Evolutionary conservation across 1,284 basidiomycete species (phyloP).

Genomic region (Sporisorium exsertum): DNA sequence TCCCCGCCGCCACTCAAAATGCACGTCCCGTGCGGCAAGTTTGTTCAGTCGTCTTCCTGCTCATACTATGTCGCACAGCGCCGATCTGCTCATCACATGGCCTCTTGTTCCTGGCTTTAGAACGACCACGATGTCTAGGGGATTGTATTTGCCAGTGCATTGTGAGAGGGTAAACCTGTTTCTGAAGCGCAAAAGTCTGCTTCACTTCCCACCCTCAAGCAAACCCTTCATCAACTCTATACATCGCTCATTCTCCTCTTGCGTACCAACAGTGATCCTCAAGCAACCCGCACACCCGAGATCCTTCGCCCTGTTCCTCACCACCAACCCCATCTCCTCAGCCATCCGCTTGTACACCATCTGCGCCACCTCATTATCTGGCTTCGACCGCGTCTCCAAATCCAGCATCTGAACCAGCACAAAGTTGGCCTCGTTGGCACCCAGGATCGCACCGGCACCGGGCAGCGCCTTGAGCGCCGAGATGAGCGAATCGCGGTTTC

Average conservation of each 20-base stretch:
- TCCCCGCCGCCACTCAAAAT: background rate
- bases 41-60: background rate
- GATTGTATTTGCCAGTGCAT: conserved; percentile 2
- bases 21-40: conserved; percentile 27
- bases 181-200: background rate
- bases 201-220: conserved; percentile 34
- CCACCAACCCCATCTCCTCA: conserved; percentile 85
- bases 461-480: conserved; percentile 72
- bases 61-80: background rate
- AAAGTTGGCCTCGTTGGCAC: conserved; percentile 92
- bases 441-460: conserved; percentile 78
- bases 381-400: conserved; percentile 69
- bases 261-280: conserved; percentile 89
- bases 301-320: conserved; percentile 88
- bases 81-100: background rate
- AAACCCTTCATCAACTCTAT: conserved; percentile 58
- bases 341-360: conserved; percentile 85
- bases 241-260: conserved; percentile 74
- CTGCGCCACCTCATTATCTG: conserved; percentile 80
- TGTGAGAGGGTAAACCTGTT: background rate
- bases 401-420: conserved; percentile 83
- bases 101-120: background rate
- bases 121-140: background rate
- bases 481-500: conserved; percentile 75
- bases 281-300: conserved; percentile 87